phyloP scores from a whole-genome alignment of 441 rosid species.

The Hypseocharis bilobata region DNA sequence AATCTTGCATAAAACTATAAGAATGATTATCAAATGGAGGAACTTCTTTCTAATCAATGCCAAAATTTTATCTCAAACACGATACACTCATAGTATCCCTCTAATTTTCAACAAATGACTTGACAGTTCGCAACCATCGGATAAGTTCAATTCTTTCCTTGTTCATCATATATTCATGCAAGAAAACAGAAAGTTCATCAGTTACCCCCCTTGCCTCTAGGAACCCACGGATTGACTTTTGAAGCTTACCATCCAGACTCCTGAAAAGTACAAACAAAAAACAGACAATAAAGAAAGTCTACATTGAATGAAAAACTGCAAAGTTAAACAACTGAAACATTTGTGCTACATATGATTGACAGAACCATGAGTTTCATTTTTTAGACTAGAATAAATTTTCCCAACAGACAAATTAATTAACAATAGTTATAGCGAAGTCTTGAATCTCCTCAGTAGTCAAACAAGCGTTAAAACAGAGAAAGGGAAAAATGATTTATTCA shows the following conservation, averaged over 20 bases:
- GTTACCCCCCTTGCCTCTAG: constrained; percentile 56
- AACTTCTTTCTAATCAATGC: not conserved
- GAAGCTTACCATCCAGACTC: constrained; percentile 41
- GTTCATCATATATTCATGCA: constrained; percentile 65
- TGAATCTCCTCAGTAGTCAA: not conserved
- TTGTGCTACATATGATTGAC: not conserved
- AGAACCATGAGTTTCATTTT: not conserved
- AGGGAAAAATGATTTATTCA: not conserved
- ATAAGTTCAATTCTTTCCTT: constrained; percentile 65
- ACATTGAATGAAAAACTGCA: not conserved
- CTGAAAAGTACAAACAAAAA: constrained; percentile 27
- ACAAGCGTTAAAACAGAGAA: not conserved
- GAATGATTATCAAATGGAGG: not conserved
- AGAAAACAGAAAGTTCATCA: constrained; percentile 42
- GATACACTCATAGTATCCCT: not conserved
- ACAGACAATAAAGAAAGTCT: not conserved
- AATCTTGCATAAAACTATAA: not conserved
- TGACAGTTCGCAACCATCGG: constrained; percentile 49
- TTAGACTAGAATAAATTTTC: not conserved
- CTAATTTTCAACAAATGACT: constrained; percentile 38
- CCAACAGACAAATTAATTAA: not conserved
- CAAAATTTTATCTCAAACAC: not conserved
- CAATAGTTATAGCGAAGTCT: not conserved
- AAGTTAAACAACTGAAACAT: not conserved
- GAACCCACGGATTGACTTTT: constrained; percentile 31